Conservation (phyloP, 805 yeast species). For the Lipomyces chichibuensis region DNA sequence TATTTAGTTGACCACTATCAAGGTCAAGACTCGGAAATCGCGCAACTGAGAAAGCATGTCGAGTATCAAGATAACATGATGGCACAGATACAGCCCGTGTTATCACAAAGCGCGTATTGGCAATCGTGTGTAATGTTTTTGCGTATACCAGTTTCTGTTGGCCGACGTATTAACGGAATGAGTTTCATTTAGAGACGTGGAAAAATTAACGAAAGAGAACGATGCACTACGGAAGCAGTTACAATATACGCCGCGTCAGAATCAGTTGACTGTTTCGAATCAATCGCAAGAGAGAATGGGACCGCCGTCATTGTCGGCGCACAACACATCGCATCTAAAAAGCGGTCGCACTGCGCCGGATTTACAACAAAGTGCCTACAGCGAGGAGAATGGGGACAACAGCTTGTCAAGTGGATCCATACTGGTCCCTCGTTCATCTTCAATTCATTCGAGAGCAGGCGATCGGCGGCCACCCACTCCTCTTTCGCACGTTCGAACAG, state of each 20-base stretch:
- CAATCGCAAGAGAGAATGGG: neutral
- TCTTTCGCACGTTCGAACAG: neutral
- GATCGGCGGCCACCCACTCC: neutral
- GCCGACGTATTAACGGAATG: neutral
- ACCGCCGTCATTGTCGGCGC: neutral
- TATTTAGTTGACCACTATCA: conserved; percentile 17
- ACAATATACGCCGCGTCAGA: neutral
- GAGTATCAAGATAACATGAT: conserved; percentile 8
- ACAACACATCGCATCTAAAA: neutral
- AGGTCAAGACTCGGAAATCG: conserved; percentile 1
- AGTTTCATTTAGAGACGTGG: neutral
- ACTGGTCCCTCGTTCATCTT: neutral
- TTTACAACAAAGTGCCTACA: neutral
- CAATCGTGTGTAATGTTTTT: conserved; percentile 3
- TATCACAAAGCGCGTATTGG: conserved; percentile 7
- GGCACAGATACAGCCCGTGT: neutral
- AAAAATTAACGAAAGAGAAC: conserved; percentile 3
- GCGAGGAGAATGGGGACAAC: neutral
- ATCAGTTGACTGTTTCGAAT: neutral
- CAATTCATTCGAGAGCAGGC: neutral
- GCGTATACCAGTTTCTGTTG: neutral
- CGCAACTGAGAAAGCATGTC: conserved; percentile 2
- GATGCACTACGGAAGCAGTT: conserved; percentile 5
- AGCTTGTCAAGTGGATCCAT: neutral
- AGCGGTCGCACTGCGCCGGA: neutral